phyloP scores from a whole-genome alignment of 2,329 filamentous ascomycete genomes.

The Aplosporella prunicola region DNA sequence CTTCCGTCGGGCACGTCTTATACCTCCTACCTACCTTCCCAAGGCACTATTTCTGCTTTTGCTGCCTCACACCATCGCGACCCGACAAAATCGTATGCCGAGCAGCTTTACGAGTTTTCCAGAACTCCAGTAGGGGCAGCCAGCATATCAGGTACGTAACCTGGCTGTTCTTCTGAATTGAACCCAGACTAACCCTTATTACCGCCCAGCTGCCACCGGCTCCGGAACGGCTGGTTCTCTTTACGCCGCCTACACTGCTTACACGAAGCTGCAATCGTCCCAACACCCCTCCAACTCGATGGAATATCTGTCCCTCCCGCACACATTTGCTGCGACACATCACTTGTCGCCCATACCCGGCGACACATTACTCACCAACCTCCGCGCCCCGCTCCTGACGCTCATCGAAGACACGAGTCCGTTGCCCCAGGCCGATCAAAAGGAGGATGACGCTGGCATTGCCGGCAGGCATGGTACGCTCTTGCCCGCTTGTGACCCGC shows the following conservation, averaged over 20 bases:
- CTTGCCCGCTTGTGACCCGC: slow-evolving; percentile 39
- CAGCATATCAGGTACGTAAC: slow-evolving; percentile 27
- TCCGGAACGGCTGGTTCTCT: slow-evolving; percentile 38
- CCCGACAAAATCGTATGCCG: slow-evolving; percentile 39
- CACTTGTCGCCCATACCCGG: slow-evolving; percentile 33
- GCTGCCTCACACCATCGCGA: slow-evolving; percentile 36
- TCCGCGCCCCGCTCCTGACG: slow-evolving; percentile 38
- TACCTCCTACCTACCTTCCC: slow-evolving; percentile 37
- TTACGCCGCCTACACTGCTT: slow-evolving; percentile 42
- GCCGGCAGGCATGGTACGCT: slow-evolving; percentile 39
- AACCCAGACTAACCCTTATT: slow-evolving; percentile 3
- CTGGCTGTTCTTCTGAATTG: background rate
- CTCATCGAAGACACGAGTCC: slow-evolving; percentile 37
- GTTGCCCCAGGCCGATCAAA: too few species aligned
- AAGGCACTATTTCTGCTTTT: slow-evolving; percentile 36
- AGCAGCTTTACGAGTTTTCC: slow-evolving; percentile 42
- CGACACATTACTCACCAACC: slow-evolving; percentile 32
- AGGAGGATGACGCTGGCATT: too few species aligned
- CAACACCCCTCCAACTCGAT: slow-evolving; percentile 25
- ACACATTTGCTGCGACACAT: slow-evolving; percentile 33
- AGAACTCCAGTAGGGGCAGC: slow-evolving; percentile 43
- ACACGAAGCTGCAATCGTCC: slow-evolving; percentile 26
- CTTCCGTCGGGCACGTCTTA: slow-evolving; percentile 40
- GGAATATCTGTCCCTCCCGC: slow-evolving; percentile 39
- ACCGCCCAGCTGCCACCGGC: too few species aligned